phyloP scores from a whole-genome alignment of 140 eudicot genomes.

The Bidens hawaiensis region DNA sequence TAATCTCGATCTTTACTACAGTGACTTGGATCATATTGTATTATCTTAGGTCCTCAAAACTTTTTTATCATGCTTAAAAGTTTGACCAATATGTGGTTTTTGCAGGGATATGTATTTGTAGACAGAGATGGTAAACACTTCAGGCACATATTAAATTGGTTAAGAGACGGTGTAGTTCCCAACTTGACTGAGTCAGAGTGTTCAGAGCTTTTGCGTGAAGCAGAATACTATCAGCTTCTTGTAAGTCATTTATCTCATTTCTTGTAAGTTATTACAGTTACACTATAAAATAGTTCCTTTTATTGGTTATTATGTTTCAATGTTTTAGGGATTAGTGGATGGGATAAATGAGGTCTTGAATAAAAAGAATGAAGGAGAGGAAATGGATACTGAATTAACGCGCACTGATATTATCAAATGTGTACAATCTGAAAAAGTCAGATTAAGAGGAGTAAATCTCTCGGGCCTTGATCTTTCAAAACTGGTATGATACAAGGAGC shows the following conservation, averaged over 20 bases:
- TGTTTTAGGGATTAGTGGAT: conserved; percentile 67
- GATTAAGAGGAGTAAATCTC: conserved; percentile 86
- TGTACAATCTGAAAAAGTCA: conserved; percentile 81
- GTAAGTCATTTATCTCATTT: conserved; percentile 34
- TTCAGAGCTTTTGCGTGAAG: conserved; percentile 84
- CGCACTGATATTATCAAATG: conserved; percentile 88
- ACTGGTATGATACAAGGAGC: conserved; percentile 72
- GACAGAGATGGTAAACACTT: conserved; percentile 96
- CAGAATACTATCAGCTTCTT: conserved; percentile 87
- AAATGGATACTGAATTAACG: conserved; percentile 68
- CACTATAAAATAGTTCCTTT: not conserved
- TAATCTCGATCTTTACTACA: no score
- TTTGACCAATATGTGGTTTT: not conserved
- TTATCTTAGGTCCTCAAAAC: no score
- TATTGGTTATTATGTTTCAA: conserved; percentile 11
- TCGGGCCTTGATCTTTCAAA: conserved; percentile 97
- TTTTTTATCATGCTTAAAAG: conserved; percentile 2
- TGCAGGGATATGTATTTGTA: conserved; percentile 81
- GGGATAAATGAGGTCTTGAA: conserved; percentile 50
- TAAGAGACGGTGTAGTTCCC: conserved; percentile 86
- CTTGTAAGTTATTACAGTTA: no score
- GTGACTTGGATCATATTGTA: not conserved
- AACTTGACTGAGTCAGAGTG: conserved; percentile 55
- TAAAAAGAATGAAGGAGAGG: conserved; percentile 68
- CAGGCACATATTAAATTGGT: conserved; percentile 81